Percentiles rank a stretch among this genome's conserved stretches.
Evolutionary conservation across 495 filamentous ascomycete species (phyloP).

Genomic region (Penicillium daleae): DNA sequence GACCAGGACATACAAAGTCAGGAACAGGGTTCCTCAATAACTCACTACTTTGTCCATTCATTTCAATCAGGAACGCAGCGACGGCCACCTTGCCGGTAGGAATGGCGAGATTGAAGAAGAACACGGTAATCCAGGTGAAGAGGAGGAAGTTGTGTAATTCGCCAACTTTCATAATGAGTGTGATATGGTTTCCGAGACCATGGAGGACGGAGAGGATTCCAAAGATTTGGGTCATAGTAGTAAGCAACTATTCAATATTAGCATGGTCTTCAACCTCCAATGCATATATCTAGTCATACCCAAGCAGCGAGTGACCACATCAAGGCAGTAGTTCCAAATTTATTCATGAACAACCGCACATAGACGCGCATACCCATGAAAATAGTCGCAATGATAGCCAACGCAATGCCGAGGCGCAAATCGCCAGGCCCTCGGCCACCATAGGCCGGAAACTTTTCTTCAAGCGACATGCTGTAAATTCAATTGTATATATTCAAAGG

Average conservation of each 20-base stretch:
- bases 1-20: neutral
- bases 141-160: constrained; percentile 30
- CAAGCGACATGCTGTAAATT: constrained; percentile 15
- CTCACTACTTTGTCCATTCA: constrained; percentile 33
- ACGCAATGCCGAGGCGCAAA: constrained; percentile 24
- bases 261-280: neutral
- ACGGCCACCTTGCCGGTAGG: constrained; percentile 33
- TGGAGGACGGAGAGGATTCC: constrained; percentile 30
- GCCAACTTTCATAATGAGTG: constrained; percentile 20
- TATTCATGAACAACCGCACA: constrained; percentile 30
- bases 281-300: constrained; percentile 13
- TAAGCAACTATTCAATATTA: constrained; percentile 18
- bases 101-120: constrained; percentile 35
- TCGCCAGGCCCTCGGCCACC: constrained; percentile 30
- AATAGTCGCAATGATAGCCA: constrained; percentile 29
- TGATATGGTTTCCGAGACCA: constrained; percentile 31
- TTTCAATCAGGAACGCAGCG: constrained; percentile 30
- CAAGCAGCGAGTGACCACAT: constrained; percentile 29
- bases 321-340: constrained; percentile 30
- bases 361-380: constrained; percentile 31
- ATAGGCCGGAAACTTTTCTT: constrained; percentile 28
- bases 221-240: constrained; percentile 27
- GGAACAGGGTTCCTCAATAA: neutral
- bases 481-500: constrained; percentile 15
- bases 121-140: constrained; percentile 34